Base-by-base conservation (phyloP, 2,329 filamentous ascomycete species). In the Ophioceras dolichostomum region DNA sequence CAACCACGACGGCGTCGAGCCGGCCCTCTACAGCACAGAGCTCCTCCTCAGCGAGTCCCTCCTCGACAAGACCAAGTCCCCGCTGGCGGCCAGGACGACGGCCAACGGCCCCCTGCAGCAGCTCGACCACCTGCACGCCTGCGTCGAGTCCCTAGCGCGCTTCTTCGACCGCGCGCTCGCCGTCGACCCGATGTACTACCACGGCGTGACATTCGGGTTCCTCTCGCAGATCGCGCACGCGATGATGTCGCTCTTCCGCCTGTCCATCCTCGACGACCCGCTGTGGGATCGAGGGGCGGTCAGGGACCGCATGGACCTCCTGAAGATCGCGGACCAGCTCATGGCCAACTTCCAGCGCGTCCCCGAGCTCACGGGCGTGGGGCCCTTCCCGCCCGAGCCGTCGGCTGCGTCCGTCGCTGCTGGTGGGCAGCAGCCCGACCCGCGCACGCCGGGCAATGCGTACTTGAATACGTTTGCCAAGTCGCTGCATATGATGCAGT, bases 41-140 rank as follows among this genome's bases (percentile, higher is more conserved):
- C 49, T 61, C 13, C 42, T 53, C 5, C 55, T 67, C 27, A 47
- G 56, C n/a, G 59, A 65, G 24, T 39, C 50, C 49, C 48, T 51
- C 46, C 19, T 53, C 36, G 17, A 38, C 21, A 43, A 42, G 14
- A 5, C 42, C 39, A 4, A 42, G 39, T 3, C n/a, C 36, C 0
- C 24, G 36, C 22, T 26, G 22, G 22, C 8, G 12, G 22, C 12
- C 8, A 8, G 8, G 2, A 34, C 24, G 19, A 31, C 44, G 10
- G 36, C 30, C 34, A 42, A 40, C 24, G 44, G 46, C 2, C n/a
- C n/a, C n/a, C n/a, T n/a, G n/a, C 27, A 39, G 22, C 41, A 45
- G 19, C 40, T 43, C 5, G 45, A 50, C 30, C 41, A 52, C 36
- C 27, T 48, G 14, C 43, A 47, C 12, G 46, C 44, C 10, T 53